These are phyloP conservation scores for Keithomyces neogunnii DNA, from an alignment of 2,329 filamentous ascomycete species.

Conservation along the genomic window DNA sequence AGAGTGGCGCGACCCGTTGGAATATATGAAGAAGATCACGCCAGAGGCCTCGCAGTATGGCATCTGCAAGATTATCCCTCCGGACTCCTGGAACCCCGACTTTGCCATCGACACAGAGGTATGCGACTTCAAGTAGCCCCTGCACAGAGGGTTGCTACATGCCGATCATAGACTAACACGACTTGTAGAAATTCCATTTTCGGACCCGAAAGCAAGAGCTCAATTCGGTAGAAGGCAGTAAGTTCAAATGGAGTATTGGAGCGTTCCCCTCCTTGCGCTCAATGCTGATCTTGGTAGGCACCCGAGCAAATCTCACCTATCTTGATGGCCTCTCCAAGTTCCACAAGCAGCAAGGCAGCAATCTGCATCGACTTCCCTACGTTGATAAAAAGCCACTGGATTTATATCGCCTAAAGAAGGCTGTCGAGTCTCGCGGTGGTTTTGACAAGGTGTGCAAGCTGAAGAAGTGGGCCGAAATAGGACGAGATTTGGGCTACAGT, in stretches of 20 bases:
- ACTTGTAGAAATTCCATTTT: constrained; percentile 80
- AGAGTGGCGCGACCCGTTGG: constrained; percentile 89
- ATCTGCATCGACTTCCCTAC: constrained; percentile 86
- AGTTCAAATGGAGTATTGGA: constrained; percentile 23
- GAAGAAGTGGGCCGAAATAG: constrained; percentile 99
- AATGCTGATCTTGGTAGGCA: constrained; percentile 46
- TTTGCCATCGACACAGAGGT: constrained; percentile 98
- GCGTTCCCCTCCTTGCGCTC: background rate
- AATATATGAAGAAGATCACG: constrained; percentile 86
- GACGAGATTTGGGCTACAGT: constrained; percentile 90
- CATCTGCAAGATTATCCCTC: constrained; percentile 92
- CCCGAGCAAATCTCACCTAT: constrained; percentile 91
- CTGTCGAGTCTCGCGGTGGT: constrained; percentile 86
- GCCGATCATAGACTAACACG: background rate
- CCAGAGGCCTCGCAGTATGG: constrained; percentile 82
- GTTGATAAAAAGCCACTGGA: constrained; percentile 97
- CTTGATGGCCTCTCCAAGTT: constrained; percentile 92
- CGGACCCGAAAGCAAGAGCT: constrained; percentile 91
- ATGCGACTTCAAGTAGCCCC: constrained; percentile 7
- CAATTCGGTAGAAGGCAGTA: constrained; percentile 97
- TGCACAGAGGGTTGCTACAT: constrained; percentile 6
- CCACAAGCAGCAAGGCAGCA: constrained; percentile 93
- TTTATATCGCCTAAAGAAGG: constrained; percentile 92
- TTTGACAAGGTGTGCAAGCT: constrained; percentile 95
- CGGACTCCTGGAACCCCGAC: constrained; percentile 84